These are phyloP conservation scores for Westerdykella aurantiaca DNA, from an alignment of 2,329 filamentous ascomycete species.

Conservation along the genomic window DNA sequence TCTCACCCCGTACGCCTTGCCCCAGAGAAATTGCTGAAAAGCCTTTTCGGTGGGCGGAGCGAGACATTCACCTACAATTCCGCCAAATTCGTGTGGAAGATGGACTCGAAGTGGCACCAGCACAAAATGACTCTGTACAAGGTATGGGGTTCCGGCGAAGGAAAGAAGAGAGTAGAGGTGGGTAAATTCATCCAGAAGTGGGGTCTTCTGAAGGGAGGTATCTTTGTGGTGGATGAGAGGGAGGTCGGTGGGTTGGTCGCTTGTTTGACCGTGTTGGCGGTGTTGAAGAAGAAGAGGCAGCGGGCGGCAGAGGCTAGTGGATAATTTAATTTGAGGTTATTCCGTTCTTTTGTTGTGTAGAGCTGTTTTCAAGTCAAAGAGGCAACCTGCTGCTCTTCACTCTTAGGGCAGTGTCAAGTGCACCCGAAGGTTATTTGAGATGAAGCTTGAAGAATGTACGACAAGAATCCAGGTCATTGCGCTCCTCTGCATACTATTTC, in stretches of 20 bases:
- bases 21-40: constrained; percentile 7
- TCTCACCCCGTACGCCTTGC: constrained; percentile 8
- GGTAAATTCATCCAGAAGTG: constrained; percentile 22
- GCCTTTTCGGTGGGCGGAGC: constrained; percentile 12
- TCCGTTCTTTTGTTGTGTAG: no score
- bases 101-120: constrained; percentile 15
- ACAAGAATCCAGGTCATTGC: no score
- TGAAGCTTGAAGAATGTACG: no score
- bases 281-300: constrained; percentile 27
- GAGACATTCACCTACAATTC: constrained; percentile 17
- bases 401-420: no score
- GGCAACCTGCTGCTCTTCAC: no score
- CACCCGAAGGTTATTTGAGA: no score
- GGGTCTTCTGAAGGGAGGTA: constrained; percentile 16
- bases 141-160: constrained; percentile 10
- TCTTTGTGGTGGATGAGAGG: constrained; percentile 16
- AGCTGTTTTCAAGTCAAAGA: no score
- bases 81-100: constrained; percentile 16
- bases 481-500: no score
- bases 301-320: constrained; percentile 9
- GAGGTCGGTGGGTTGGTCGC: constrained; percentile 18
- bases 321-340: background rate
- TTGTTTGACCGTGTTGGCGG: constrained; percentile 17
- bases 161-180: constrained; percentile 13
- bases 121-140: constrained; percentile 20